Evolutionary conservation across 805 yeast species (phyloP).

Genomic region (Yamadazyma laniorum): DNA sequence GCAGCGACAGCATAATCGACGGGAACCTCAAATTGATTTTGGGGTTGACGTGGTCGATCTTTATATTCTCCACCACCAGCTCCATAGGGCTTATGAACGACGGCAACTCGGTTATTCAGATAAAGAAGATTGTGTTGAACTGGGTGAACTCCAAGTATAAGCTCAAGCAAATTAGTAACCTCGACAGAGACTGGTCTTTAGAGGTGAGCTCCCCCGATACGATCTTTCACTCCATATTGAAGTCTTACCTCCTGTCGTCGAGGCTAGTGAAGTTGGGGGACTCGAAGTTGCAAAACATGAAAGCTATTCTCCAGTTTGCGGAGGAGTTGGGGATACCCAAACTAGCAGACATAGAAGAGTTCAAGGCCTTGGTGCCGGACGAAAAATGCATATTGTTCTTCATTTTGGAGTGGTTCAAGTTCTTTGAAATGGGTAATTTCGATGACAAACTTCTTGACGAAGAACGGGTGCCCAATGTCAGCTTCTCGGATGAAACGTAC

Average conservation of each 20-base stretch:
- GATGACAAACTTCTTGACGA: constrained; percentile 2
- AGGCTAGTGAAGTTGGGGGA: constrained; percentile 28
- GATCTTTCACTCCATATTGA: constrained; percentile 40
- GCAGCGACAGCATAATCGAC: constrained; percentile 49
- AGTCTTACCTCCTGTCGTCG: constrained; percentile 20
- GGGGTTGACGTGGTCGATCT: constrained; percentile 50
- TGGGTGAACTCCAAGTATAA: constrained; percentile 48
- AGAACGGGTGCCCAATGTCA: neutral
- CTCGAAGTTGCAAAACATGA: constrained; percentile 27
- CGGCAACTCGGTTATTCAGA: constrained; percentile 26
- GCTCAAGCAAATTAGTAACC: constrained; percentile 40
- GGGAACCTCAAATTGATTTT: constrained; percentile 47
- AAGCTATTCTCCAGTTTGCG: constrained; percentile 41
- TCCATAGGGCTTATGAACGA: constrained; percentile 21
- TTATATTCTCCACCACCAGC: constrained; percentile 39
- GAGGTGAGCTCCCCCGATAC: constrained; percentile 48
- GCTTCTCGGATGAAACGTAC: neutral
- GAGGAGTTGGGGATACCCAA: constrained; percentile 48
- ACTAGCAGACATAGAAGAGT: constrained; percentile 55
- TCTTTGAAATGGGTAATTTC: constrained; percentile 23
- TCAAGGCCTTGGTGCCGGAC: constrained; percentile 50
- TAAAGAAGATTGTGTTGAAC: constrained; percentile 32
- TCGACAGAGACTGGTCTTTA: constrained; percentile 53
- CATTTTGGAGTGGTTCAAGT: constrained; percentile 57
- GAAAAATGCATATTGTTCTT: constrained; percentile 60